Base-by-base conservation (phyloP, 305 asterid species). In the Plantago coronopus region DNA sequence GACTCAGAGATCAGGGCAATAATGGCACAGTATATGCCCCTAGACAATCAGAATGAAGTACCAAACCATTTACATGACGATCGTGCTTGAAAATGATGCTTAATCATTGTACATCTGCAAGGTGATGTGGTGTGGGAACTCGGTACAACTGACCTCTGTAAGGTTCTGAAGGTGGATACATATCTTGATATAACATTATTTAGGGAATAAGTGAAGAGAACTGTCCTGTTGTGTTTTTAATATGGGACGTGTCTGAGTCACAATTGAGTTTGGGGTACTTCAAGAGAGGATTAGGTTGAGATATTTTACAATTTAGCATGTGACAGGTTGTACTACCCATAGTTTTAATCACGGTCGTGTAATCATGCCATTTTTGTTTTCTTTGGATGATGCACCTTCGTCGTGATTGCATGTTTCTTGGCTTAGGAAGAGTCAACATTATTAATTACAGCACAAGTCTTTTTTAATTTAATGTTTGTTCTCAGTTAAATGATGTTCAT, bases 21-120 rank as follows among this genome's bases (percentile, higher is more conserved):
- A 63, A 87, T 91, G 97, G 91, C 97, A 46, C 97, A 91, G 62
- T 91, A 85, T 80, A 91, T 91, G 96, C 97, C 97, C 25, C 83
- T 91, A 40, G 95, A 88, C 82, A 77, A 84, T 65, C 98, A 91
- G 76, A 70, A 66, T 61, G 95, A 86, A 64, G 90, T 91, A 38
- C 85, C 69, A 62, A 83, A 71, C 74, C 96, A 91, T 31, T 61
- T 50, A 9, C 65, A 71, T 15, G 94, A 77, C 0, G 87, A 77
- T 42, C 95, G 55, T 68, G 93, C 98, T 79, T 87, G 78, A 85
- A 63, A 64, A 47, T 25, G 71, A 38, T 57, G 60, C 63, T 64
- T 53, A 37, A 63, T 73, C 46, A 54, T 63, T 60, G 50, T 63
- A 29, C 69, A 44, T 68, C 25, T 66, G 60, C 69, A 63, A 64